Evolutionary conservation across 2,329 filamentous ascomycete species (phyloP).

Genomic region (Aspergillus fructus): DNA sequence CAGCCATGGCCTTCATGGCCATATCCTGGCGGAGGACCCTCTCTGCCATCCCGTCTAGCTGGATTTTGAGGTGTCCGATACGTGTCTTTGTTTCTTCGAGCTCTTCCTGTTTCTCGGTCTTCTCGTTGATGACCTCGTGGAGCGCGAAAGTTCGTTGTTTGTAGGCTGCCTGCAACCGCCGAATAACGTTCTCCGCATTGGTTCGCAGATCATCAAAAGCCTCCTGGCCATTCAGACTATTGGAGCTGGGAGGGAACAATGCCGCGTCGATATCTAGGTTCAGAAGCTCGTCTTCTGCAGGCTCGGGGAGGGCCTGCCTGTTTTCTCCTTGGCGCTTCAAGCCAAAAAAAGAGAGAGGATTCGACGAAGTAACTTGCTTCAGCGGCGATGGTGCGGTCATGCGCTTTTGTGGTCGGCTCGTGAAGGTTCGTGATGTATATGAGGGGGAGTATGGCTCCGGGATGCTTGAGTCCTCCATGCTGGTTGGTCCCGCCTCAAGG

Average conservation of each 20-base stretch:
- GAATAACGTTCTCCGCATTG: slow-evolving; percentile 56
- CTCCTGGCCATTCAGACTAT: slow-evolving; percentile 51
- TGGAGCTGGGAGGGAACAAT: slow-evolving; percentile 54
- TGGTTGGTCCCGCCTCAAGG: slow-evolving; percentile 13
- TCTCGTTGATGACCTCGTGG: slow-evolving; percentile 53
- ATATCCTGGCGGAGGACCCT: slow-evolving; percentile 57
- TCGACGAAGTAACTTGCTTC: slow-evolving; percentile 35
- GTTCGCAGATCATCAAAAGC: slow-evolving; percentile 58
- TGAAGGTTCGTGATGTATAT: slow-evolving; percentile 13
- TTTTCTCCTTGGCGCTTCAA: slow-evolving; percentile 34
- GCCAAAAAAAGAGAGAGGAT: slow-evolving; percentile 46
- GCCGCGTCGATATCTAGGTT: slow-evolving; percentile 55
- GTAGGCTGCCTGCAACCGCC: slow-evolving; percentile 58
- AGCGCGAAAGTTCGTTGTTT: slow-evolving; percentile 52
- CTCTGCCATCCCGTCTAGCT: slow-evolving; percentile 60
- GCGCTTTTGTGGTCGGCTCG: slow-evolving; percentile 27
- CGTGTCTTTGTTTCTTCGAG: slow-evolving; percentile 60
- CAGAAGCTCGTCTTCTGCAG: slow-evolving; percentile 53
- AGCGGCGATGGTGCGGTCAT: slow-evolving; percentile 31
- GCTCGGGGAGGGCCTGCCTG: slow-evolving; percentile 31
- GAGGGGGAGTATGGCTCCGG: slow-evolving; percentile 17
- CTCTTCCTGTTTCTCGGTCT: slow-evolving; percentile 60
- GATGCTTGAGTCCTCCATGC: slow-evolving; percentile 10
- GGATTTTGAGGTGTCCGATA: slow-evolving; percentile 58
- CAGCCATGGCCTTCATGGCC: slow-evolving; percentile 53